phyloP scores from a whole-genome alignment of 2,329 filamentous ascomycete species.

The Stemphylium vesicarium region DNA sequence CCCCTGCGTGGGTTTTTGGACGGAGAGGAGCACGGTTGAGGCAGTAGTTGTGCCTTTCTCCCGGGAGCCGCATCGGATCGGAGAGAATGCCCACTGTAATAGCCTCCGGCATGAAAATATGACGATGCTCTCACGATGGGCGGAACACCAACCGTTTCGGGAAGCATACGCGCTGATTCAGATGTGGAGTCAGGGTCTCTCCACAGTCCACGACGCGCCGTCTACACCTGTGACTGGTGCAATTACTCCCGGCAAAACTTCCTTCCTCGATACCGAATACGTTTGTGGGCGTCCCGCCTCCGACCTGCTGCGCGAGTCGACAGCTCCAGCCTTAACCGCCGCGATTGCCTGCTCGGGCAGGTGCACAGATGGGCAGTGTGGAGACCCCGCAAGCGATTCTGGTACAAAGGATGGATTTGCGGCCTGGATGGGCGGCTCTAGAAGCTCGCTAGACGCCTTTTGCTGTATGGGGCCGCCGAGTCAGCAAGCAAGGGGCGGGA shows the following conservation, averaged over 20 bases:
- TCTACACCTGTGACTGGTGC: constrained; percentile 12
- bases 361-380: constrained; percentile 9
- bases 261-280: constrained; percentile 3
- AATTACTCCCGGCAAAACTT: constrained; percentile 10
- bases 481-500: constrained; percentile 25
- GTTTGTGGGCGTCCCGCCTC: background rate
- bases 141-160: background rate
- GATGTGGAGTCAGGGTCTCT: constrained; percentile 7
- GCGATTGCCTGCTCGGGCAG: constrained; percentile 13
- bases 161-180: constrained; percentile 7
- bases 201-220: constrained; percentile 8
- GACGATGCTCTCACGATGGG: background rate
- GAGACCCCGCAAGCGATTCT: constrained; percentile 15
- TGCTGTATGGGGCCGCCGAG: constrained; percentile 24
- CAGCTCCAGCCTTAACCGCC: constrained; percentile 14
- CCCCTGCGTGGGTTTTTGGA: background rate
- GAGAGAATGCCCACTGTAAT: constrained; percentile 3
- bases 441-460: constrained; percentile 32
- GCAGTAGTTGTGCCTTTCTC: background rate
- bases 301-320: constrained; percentile 7
- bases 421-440: constrained; percentile 17
- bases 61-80: constrained; percentile 13
- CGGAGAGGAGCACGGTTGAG: background rate
- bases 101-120: background rate
- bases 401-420: constrained; percentile 12